Evolutionary conservation across 2,329 filamentous ascomycete genomes (phyloP), one percentile per base, ranked within the genome.

Genomic region (Hirsutella rhossiliensis): DNA sequence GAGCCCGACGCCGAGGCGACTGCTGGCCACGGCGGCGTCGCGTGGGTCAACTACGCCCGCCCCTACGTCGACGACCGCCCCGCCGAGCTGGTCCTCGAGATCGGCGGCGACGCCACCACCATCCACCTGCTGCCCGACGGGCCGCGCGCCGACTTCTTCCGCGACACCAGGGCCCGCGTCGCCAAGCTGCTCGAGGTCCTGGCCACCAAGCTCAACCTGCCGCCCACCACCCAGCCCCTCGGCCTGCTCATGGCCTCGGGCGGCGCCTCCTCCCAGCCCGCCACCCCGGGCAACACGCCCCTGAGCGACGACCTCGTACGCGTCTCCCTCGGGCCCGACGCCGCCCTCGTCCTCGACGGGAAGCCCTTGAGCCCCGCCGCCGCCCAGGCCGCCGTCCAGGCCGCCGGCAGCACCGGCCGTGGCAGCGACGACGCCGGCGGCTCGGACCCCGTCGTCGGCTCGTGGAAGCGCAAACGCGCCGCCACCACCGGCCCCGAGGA

Each of bases 21-120:
- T 7, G 20, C 20, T 19, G 17, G 5, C 23, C 13, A 18, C 18
- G 37, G n/a, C 63, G 36, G 28, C 28, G 55, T 60, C 15, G 64
- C 63, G 36, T 84, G 77, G 69, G 78, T 94, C 27, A 78, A 78
- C 50, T 97, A 97, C 55, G 78, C 85, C 13, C 79, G 90, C 6
- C 90, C 90, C 0, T 94, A 82, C 55, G 80, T 87, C n/a, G 88
- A 96, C 59, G 79, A 86, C 43, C 71, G 71, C 19, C 65, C 82
- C 0, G 72, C 78, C 47, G 84, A 89, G 58, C 72, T 96, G 19
- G 72, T 97, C 23, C 66, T 96, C 2, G 87, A 97, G 60, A 83
- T 94, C 41, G 79, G 81, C 17, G 73, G 72, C 38, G 83, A 87
- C 54, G 71, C 71, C 43, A 84, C 78, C 3, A 62, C 70, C 28